Base-by-base conservation (phyloP, 129 eudicot genomes). In the Gnaphalium uliginosum region DNA sequence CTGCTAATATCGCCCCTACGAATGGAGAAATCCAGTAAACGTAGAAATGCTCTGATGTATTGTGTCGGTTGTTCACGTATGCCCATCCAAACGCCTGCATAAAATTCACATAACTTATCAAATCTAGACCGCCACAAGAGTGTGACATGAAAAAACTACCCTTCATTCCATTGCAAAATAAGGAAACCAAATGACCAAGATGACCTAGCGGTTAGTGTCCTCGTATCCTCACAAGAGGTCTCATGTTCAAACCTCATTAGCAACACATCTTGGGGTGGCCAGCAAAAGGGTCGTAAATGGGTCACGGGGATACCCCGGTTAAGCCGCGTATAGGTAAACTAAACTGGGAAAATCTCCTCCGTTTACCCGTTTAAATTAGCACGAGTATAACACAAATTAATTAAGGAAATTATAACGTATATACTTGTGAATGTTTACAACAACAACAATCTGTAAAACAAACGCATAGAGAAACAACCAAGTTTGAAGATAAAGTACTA, bases 21-120 rank as follows among this genome's bases (percentile, higher is more conserved):
- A 85, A 90, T 56, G 96, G 93, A 13, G 83, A 81, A 27, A 90
- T 87, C 93, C 96, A 90, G 72, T 90, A 87, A 25, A 87, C 96
- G 33, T 83, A 85, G 41, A 90, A 82, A 24, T 90, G 96, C 41
- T 87, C 92, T 89, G 90, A 85, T 69, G 96, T 81, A 68, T 79
- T 77, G 86, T 90, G 90, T 68, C 64, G 61, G 37, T 83, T 83
- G 68, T 85, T 85, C 37, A 90, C 63, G 26, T 90, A 90, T 26
- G 96, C 96, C 96, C 96, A 90, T 72, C 93, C 96, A 77, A 87
- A 90, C 33, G 93, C 96, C 93, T 90, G 75, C 70, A 69, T 0
- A 67, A 41, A 50, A 6, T 8, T 41, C 10, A 3, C 23, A 23
- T 35, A 39, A 41, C 23, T 1, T 15, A 35, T 58, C 14, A 0